A percentile compares a stretch with the other conserved stretches of the same genome.
Conservation (phyloP, 768 basidiomycete genomes). For the Boletus reticuloceps region DNA sequence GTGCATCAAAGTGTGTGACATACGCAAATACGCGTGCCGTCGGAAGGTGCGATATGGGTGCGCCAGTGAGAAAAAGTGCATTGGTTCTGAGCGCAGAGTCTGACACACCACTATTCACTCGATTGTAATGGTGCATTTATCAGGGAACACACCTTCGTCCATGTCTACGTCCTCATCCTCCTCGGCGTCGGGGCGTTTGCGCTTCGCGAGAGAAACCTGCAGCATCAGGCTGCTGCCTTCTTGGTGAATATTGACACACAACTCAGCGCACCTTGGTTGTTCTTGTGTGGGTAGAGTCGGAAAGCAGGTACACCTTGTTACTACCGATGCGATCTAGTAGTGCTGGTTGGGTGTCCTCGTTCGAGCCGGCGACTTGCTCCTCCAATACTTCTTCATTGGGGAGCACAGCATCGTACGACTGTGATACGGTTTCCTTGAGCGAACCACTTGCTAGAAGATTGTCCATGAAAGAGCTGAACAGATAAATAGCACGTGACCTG, state of each 20-base stretch:
- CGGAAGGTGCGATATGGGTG: constrained; percentile 71
- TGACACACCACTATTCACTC: constrained; percentile 18
- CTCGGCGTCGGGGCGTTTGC: constrained; percentile 46
- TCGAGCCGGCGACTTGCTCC: constrained; percentile 26
- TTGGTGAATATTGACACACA: constrained; percentile 34
- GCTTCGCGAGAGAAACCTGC: constrained; percentile 33
- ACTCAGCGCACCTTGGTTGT: constrained; percentile 71
- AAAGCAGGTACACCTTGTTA: constrained; percentile 74
- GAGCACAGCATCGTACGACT: constrained; percentile 52
- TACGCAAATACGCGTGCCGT: constrained; percentile 81
- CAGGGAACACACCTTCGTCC: constrained; percentile 29
- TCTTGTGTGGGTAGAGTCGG: constrained; percentile 59
- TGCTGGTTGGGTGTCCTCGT: constrained; percentile 24
- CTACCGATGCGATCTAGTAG: constrained; percentile 69
- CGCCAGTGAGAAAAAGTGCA: constrained; percentile 70
- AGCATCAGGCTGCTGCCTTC: constrained; percentile 46
- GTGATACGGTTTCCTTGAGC: constrained; percentile 31
- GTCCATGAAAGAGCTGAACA: constrained; percentile 41
- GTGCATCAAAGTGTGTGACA: constrained; percentile 71
- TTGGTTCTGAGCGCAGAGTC: constrained; percentile 54
- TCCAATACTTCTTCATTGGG: constrained; percentile 57
- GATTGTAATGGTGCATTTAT: background rate
- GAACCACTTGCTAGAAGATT: constrained; percentile 37
- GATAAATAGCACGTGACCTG: constrained; percentile 17
- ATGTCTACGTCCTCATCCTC: constrained; percentile 37